These are phyloP conservation scores for Penicillium sp. DNA, from an alignment of 2,329 filamentous ascomycete genomes.

Conservation along the genomic window DNA sequence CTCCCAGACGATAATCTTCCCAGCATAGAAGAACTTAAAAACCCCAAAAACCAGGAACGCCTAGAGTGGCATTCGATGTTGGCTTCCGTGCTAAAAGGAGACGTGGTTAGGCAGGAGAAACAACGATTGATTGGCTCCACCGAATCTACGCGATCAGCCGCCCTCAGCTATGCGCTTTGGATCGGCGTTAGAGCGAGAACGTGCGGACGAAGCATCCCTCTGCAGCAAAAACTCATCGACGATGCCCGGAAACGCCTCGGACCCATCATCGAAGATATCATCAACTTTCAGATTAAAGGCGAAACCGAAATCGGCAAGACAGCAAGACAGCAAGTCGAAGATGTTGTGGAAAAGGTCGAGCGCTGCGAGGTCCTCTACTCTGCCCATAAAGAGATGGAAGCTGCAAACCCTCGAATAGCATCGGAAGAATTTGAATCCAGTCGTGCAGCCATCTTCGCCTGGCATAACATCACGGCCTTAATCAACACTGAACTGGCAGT, in stretches of 20 bases:
- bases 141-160: constrained; percentile 67
- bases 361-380: constrained; percentile 82
- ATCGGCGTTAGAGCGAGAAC: constrained; percentile 76
- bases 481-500: constrained; percentile 93
- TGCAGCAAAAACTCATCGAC: constrained; percentile 83
- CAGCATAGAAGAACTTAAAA: constrained; percentile 80
- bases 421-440: constrained; percentile 74
- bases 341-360: constrained; percentile 85
- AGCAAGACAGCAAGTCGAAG: constrained; percentile 79
- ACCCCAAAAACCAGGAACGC: constrained; percentile 80
- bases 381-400: constrained; percentile 67
- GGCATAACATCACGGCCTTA: constrained; percentile 94
- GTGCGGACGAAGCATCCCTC: constrained; percentile 74
- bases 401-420: constrained; percentile 68
- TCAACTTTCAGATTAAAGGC: constrained; percentile 89
- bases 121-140: constrained; percentile 81
- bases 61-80: constrained; percentile 99
- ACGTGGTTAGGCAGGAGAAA: constrained; percentile 97
- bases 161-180: constrained; percentile 70
- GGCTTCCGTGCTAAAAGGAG: constrained; percentile 87
- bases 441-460: constrained; percentile 83
- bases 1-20: constrained; percentile 86
- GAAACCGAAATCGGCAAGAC: constrained; percentile 87
- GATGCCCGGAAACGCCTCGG: constrained; percentile 71
- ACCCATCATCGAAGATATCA: constrained; percentile 75